These are phyloP conservation scores for Lentinula sp. DNA, from an alignment of 768 basidiomycete species.

Conservation along the genomic window DNA sequence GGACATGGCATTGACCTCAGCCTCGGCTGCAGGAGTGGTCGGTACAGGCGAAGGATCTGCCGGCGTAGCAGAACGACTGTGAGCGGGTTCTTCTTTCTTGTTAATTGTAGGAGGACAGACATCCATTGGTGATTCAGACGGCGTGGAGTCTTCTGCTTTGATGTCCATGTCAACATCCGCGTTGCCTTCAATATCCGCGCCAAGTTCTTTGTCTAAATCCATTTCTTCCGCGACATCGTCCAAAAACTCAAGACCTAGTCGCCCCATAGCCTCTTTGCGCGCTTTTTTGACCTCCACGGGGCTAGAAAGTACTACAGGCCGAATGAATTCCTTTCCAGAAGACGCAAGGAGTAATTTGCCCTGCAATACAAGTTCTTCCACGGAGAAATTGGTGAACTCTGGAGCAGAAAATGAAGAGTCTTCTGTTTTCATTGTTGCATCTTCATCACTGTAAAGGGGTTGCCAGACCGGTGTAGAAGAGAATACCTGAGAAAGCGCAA, in stretches of 20 bases:
- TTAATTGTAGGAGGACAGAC: constrained; percentile 27
- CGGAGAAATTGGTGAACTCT: constrained; percentile 71
- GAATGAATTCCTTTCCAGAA: constrained; percentile 88
- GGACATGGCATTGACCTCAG: constrained; percentile 58
- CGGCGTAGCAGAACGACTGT: constrained; percentile 40
- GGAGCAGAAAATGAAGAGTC: constrained; percentile 32
- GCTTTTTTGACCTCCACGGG: constrained; percentile 81
- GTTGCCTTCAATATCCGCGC: constrained; percentile 48
- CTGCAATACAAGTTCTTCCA: constrained; percentile 69
- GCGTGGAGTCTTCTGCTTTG: constrained; percentile 32
- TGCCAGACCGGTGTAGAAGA: constrained; percentile 77
- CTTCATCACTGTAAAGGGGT: constrained; percentile 33
- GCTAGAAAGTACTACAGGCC: constrained; percentile 64
- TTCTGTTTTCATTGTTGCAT: constrained; percentile 16
- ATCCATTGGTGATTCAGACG: constrained; percentile 36
- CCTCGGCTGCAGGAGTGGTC: constrained; percentile 34
- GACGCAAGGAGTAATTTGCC: constrained; percentile 81
- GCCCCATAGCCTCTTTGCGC: constrained; percentile 82
- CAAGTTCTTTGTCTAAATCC: constrained; percentile 81
- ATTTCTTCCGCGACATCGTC: constrained; percentile 77
- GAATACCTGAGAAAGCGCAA: constrained; percentile 84
- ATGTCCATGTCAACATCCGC: constrained; percentile 34
- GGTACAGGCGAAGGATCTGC: constrained; percentile 42
- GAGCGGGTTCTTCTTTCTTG: constrained; percentile 24
- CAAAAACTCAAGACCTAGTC: constrained; percentile 83